phyloP scores from a whole-genome alignment of 2,329 filamentous ascomycete species.

The Aspergillus transmontanensis region DNA sequence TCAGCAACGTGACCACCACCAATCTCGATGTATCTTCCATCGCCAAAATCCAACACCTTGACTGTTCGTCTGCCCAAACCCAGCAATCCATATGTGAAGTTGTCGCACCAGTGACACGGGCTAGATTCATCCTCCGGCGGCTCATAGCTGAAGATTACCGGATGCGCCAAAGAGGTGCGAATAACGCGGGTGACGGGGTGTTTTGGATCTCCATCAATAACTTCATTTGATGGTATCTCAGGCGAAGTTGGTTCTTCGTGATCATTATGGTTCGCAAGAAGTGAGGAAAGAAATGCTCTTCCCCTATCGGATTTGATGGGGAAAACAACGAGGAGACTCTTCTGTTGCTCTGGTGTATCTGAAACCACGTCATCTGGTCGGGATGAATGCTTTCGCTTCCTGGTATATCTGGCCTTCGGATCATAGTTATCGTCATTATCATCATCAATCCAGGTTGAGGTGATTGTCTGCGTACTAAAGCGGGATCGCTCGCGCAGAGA shows the following conservation, averaged over 20 bases:
- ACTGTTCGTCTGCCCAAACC: slow-evolving; percentile 39
- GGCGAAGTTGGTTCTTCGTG: background rate
- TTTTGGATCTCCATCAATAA: background rate
- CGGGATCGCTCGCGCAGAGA: slow-evolving; percentile 16
- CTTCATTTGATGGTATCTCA: background rate
- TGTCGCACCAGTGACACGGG: slow-evolving; percentile 46
- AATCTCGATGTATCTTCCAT: slow-evolving; percentile 42
- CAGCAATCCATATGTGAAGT: slow-evolving; percentile 41
- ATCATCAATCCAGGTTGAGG: slow-evolving; percentile 33
- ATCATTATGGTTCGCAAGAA: slow-evolving; percentile 8
- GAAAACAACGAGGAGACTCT: slow-evolving; percentile 1
- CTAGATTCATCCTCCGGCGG: slow-evolving; percentile 17
- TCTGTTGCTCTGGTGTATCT: background rate
- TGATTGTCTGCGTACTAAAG: slow-evolving; percentile 10
- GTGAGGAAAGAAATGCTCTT: slow-evolving; percentile 3
- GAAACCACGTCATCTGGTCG: background rate
- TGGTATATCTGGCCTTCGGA: slow-evolving; percentile 11
- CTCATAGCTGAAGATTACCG: slow-evolving; percentile 41
- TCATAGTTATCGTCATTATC: slow-evolving; percentile 41
- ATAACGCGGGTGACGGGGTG: slow-evolving; percentile 27
- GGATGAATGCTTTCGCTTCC: slow-evolving; percentile 2
- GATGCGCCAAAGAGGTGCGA: slow-evolving; percentile 43
- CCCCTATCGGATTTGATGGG: background rate
- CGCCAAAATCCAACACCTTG: slow-evolving; percentile 36
- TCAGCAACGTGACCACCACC: slow-evolving; percentile 38